Evolutionary conservation across 768 basidiomycete genomes (phyloP).

Genomic region (Tylopilus subfusipes): DNA sequence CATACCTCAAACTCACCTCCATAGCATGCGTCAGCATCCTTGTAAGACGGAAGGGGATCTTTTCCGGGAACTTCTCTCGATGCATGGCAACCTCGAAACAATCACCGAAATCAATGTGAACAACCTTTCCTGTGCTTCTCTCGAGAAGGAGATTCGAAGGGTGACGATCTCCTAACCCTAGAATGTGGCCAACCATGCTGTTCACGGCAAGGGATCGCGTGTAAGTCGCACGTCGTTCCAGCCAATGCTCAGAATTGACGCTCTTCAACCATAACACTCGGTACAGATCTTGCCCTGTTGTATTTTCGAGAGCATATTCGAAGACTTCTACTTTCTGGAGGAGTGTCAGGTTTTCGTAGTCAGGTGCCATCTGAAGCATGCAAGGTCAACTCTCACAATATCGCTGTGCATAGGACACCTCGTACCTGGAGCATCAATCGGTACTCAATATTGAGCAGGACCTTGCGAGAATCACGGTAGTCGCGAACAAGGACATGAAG

Average conservation of each 20-base stretch:
- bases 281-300: conserved; percentile 97
- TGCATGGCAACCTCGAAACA: conserved; percentile 99
- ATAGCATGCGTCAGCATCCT: conserved; percentile 99
- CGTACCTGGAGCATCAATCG: conserved; percentile 93
- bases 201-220: conserved; percentile 94
- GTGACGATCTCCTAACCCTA: conserved; percentile 96
- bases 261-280: conserved; percentile 96
- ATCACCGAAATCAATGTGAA: conserved; percentile 97
- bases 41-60: conserved; percentile 96
- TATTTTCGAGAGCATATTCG: conserved; percentile 97
- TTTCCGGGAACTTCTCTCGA: conserved; percentile 98
- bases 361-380: conserved; percentile 85
- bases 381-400: neutral
- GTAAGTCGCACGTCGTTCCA: conserved; percentile 93
- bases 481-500: conserved; percentile 94
- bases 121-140: conserved; percentile 87
- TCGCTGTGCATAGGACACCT: conserved; percentile 64
- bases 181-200: conserved; percentile 98
- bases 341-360: conserved; percentile 91
- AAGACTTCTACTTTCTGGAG: conserved; percentile 99
- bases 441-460: conserved; percentile 96
- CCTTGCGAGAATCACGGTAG: conserved; percentile 94
- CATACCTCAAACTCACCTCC: conserved; percentile 60
- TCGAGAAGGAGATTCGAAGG: conserved; percentile 93
- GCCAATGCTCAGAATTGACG: conserved; percentile 93